Evolutionary conservation across 805 yeast genomes (phyloP), one percentile per base, ranked within the genome.

Genomic region (Kuraishia ogatae): DNA sequence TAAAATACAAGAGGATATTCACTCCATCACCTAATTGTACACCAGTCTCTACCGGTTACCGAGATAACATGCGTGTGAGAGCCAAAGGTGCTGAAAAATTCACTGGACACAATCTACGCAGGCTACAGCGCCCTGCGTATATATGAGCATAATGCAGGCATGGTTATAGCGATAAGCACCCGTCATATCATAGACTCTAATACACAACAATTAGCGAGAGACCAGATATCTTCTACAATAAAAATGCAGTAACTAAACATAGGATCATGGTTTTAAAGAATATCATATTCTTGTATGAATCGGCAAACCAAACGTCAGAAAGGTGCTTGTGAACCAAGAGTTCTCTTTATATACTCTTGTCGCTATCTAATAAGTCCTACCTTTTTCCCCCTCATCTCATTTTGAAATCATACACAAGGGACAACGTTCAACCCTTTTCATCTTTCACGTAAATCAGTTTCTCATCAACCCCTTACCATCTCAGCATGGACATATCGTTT

Each of bases 401-500:
- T 35, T 35, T 35, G 43, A 35, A 35, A 35, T 35, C 43, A 35
- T 35, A 35, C 29, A 35, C 43, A 13, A 35, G 43, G 43, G 43
- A 35, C 13, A 8, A 11, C 13, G 4, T 35, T 35, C n/a, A 35
- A 13, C n/a, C 43, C 15, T 11, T 35, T 26, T 10, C 29, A 35
- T 15, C 15, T 17, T 35, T 35, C 43, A 13, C 43, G 2, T 8
- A 10, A 35, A 35, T n/a, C 19, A 6, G 13, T 22, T 22, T 47
- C 49, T 13, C 49, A 5, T 22, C 35, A 23, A 26, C 29, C 46
- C 21, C 43, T 71, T 70, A 82, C 86, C 86, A 82, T 86, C 96
- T 87, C 84, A 87, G 78, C 89, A 86, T 81, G 66, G 94, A 82
- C 91, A 89, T 88, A 67, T 86, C 92, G 74, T 84, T 85, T 85